Evolutionary conservation across 2,329 filamentous ascomycete genomes (phyloP), one percentile per base, ranked within the genome.

Genomic region (Monilinia fructicola): DNA sequence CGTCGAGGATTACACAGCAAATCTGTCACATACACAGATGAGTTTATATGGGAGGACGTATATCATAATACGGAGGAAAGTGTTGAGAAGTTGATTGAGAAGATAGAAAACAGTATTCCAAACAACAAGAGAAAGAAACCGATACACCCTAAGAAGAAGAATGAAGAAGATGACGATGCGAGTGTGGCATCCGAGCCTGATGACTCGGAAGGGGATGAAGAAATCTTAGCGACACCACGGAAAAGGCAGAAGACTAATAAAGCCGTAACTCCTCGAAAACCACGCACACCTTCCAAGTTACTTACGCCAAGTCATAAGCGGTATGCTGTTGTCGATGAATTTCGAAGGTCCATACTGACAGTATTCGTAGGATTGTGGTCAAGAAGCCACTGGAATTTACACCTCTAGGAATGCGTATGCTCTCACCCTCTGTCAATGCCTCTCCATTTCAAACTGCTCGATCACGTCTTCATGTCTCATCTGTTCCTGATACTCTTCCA

Each of bases 331-430:
- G 7, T 4, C 40, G 44, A 23, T 40, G 35, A 31, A 7, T 4
- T 23, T 1, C 6, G 10, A 44, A 12, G 54, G 64, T 70, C 18
- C 66, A 31, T 46, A 40, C 23, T 63, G 14, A 44, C 50, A 14
- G 3, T 44, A n/a, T 23, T 35, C 67, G 35, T 65, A 82, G 83
- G 69, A 87, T 92, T 50, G 79, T 91, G 50, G 81, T 94, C 53
- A 96, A 96, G 77, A 97, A 93, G 74, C 90, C 92, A 6, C 85
- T 99, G 46, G 93, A 97, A 75, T 98, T 98, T 74, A 99, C 95
- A 0, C 95, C 95, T 0, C 81, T 99, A n/a, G 93, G 92, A 9
- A 97, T 92, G 18, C 89, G 95, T 50, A 84, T 90, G 26, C 84
- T 99, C 4, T 92, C 92, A 1, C 90, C 91, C 5, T 85, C 85